A percentile compares a stretch with the other conserved stretches of the same genome.
These are phyloP conservation scores for Ascochyta pisi DNA, from an alignment of 2,329 filamentous ascomycete species.

Conservation along the genomic window DNA sequence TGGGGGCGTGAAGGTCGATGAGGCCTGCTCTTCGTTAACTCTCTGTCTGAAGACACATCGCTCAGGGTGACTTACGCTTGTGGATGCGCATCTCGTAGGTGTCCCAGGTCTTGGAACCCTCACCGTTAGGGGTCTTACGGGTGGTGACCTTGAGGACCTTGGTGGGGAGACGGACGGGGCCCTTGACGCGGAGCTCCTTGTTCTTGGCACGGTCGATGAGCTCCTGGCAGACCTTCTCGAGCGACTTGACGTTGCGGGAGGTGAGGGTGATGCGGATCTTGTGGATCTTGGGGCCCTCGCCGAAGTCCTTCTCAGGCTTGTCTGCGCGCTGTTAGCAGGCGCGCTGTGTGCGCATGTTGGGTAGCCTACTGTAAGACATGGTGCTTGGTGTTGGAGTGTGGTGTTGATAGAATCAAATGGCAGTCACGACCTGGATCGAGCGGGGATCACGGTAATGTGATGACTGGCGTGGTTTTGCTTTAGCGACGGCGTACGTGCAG, in stretches of 20 bases:
- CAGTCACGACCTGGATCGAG: constrained; percentile 58
- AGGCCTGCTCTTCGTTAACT: constrained; percentile 54
- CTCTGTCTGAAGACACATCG: background rate
- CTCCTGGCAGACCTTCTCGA: constrained; percentile 91
- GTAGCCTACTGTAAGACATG: constrained; percentile 46
- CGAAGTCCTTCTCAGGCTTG: constrained; percentile 91
- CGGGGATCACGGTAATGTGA: constrained; percentile 60
- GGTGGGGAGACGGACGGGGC: constrained; percentile 95
- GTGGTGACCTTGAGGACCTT: constrained; percentile 97
- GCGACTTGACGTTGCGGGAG: constrained; percentile 88
- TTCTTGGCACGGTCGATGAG: constrained; percentile 97
- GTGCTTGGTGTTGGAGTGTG: constrained; percentile 34
- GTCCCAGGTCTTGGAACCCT: constrained; percentile 99
- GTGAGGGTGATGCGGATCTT: constrained; percentile 98
- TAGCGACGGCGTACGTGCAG: constrained; percentile 40
- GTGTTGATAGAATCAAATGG: constrained; percentile 36
- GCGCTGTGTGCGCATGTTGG: background rate
- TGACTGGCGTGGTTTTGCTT: constrained; percentile 52
- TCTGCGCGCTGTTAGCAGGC: constrained; percentile 49
- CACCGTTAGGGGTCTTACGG: constrained; percentile 98
- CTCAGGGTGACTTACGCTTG: constrained; percentile 67
- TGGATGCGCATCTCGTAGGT: constrained; percentile 99
- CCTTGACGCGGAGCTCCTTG: constrained; percentile 99
- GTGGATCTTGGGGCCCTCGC: constrained; percentile 94
- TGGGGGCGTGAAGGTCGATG: constrained; percentile 97